Evolutionary conservation across 768 basidiomycete genomes (phyloP).

Genomic region (Leccinum variicolor): DNA sequence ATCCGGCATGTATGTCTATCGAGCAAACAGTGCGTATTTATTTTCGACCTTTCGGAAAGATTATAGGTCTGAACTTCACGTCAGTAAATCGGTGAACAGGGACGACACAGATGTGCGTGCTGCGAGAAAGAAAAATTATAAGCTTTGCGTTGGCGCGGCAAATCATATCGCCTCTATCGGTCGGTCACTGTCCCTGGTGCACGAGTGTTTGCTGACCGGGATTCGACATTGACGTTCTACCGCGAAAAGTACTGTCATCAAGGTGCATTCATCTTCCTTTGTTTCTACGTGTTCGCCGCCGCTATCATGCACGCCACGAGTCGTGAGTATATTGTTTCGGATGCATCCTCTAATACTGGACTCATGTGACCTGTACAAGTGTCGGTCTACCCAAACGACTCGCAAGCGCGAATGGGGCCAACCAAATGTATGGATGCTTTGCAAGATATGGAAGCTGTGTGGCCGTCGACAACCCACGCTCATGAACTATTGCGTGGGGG

Average conservation of each 20-base stretch:
- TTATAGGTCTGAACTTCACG: background rate
- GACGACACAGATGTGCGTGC: conserved; percentile 53
- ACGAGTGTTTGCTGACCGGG: background rate
- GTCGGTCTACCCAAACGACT: conserved; percentile 60
- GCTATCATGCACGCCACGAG: conserved; percentile 76
- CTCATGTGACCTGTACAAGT: conserved; percentile 38
- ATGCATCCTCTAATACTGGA: background rate
- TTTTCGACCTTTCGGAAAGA: background rate
- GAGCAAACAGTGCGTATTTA: conserved; percentile 38
- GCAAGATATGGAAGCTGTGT: conserved; percentile 60
- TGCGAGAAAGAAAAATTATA: conserved; percentile 60
- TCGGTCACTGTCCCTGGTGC: conserved; percentile 23
- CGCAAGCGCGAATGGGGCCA: conserved; percentile 64
- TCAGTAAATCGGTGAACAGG: conserved; percentile 35
- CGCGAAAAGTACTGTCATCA: conserved; percentile 59
- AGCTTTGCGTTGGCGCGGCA: conserved; percentile 73
- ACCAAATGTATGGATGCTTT: conserved; percentile 66
- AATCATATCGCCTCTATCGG: conserved; percentile 73
- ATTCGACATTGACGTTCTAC: conserved; percentile 49
- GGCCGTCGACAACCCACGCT: conserved; percentile 76
- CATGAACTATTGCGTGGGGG: conserved; percentile 68
- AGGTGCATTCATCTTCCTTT: conserved; percentile 66
- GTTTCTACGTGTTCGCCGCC: conserved; percentile 78
- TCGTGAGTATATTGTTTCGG: conserved; percentile 41
- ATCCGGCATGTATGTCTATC: conserved; percentile 25